These are phyloP conservation scores for Chiua virens DNA, from an alignment of 768 basidiomycete species.

Conservation along the genomic window DNA sequence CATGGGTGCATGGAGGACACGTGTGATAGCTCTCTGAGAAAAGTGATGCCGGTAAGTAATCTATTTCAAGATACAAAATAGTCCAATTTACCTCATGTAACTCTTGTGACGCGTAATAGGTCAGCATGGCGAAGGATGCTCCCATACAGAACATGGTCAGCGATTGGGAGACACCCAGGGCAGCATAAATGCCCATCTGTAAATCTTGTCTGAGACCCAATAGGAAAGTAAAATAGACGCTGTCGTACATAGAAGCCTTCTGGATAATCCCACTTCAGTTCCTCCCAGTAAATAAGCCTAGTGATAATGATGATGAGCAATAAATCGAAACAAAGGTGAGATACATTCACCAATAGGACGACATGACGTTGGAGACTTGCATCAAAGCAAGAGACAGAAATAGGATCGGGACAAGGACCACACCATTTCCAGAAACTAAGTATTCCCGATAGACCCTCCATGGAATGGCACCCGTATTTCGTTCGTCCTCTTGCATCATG, in stretches of 20 bases:
- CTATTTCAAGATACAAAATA: neutral
- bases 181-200: constrained; percentile 82
- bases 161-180: constrained; percentile 69
- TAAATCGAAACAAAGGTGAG: neutral
- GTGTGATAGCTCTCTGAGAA: constrained; percentile 56
- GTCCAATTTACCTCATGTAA: constrained; percentile 54
- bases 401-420: constrained; percentile 63
- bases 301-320: neutral
- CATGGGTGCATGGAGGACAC: constrained; percentile 85
- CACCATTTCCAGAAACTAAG: constrained; percentile 66
- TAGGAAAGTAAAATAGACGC: constrained; percentile 30
- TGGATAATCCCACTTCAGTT: constrained; percentile 53
- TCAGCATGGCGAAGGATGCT: constrained; percentile 58
- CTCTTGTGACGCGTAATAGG: constrained; percentile 73
- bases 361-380: constrained; percentile 71
- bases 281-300: constrained; percentile 76
- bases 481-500: constrained; percentile 84
- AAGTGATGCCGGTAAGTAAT: neutral
- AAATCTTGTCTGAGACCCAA: neutral
- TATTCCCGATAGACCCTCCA: constrained; percentile 47
- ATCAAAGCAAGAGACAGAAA: constrained; percentile 58
- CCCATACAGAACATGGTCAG: constrained; percentile 69
- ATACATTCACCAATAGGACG: constrained; percentile 63
- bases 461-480: constrained; percentile 63
- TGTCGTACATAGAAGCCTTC: constrained; percentile 69